These are phyloP conservation scores for Cercophora newfieldiana DNA, from an alignment of 495 filamentous ascomycete genomes.

Conservation along the genomic window DNA sequence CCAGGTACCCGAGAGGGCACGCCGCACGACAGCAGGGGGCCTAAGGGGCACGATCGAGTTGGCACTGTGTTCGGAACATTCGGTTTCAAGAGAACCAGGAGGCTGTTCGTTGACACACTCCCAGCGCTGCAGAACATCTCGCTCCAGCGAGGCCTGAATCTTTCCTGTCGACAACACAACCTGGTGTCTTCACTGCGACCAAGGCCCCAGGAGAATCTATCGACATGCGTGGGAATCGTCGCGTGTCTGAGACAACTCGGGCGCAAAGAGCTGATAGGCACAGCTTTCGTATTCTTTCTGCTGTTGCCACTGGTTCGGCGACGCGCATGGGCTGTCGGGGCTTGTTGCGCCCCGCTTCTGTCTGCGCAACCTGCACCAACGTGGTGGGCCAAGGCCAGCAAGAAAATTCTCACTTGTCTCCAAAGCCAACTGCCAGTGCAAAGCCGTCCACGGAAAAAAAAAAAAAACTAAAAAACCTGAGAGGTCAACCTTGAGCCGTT, in stretches of 20 bases:
- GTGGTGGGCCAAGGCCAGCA: background rate
- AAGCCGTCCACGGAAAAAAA: too few species aligned
- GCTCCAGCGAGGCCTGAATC: background rate
- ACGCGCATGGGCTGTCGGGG: background rate
- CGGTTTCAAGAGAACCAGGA: constrained; percentile 20
- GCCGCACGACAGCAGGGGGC: background rate
- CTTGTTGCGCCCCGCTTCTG: constrained; percentile 5
- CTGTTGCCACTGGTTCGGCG: background rate
- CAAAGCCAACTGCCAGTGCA: too few species aligned
- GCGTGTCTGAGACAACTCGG: constrained; percentile 3
- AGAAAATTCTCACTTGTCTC: background rate
- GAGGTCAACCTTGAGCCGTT: too few species aligned
- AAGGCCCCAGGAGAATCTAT: background rate
- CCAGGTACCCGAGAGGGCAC: constrained; percentile 17
- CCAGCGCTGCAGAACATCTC: background rate
- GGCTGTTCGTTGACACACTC: background rate
- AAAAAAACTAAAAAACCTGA: too few species aligned
- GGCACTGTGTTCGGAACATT: constrained; percentile 25
- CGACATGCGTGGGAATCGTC: background rate
- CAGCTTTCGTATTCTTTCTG: background rate
- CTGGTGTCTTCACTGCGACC: background rate
- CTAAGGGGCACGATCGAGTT: background rate
- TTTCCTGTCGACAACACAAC: background rate
- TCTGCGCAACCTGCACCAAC: background rate
- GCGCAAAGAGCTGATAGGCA: background rate